phyloP scores from a whole-genome alignment of 2,329 filamentous ascomycete species.

The Phialophora expanda region DNA sequence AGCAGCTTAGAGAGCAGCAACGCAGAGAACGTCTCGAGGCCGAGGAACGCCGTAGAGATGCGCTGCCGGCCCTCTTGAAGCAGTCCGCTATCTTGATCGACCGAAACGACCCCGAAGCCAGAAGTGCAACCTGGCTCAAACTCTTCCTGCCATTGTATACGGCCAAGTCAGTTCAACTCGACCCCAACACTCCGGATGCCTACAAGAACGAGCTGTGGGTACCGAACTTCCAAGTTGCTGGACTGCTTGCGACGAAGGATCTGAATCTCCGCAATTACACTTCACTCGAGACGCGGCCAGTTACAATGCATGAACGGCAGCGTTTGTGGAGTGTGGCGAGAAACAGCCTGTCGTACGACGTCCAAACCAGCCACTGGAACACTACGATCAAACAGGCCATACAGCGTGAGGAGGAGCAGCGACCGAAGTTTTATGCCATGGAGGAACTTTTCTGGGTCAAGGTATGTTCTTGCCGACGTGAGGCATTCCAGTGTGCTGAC shows the following conservation, averaged over 20 bases:
- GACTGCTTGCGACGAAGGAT: constrained; percentile 56
- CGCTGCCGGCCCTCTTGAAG: constrained; percentile 53
- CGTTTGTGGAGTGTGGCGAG: constrained; percentile 56
- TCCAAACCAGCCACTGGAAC: constrained; percentile 46
- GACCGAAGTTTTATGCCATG: constrained; percentile 56
- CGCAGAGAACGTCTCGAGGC: constrained; percentile 52
- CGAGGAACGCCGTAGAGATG: constrained; percentile 53
- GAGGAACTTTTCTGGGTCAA: constrained; percentile 59
- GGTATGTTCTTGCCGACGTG: constrained; percentile 42
- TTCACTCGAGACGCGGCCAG: constrained; percentile 49
- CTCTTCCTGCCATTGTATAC: constrained; percentile 55
- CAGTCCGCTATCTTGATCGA: constrained; percentile 53
- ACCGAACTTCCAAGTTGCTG: constrained; percentile 56
- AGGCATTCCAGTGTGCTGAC: constrained; percentile 17
- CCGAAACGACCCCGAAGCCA: constrained; percentile 50
- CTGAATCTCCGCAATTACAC: constrained; percentile 55
- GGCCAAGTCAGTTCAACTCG: constrained; percentile 51
- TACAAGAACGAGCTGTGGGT: constrained; percentile 54
- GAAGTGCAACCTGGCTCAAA: constrained; percentile 50
- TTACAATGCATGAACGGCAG: constrained; percentile 50
- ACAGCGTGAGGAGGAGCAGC: constrained; percentile 50
- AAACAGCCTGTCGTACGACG: constrained; percentile 52
- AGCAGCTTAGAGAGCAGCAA: constrained; percentile 47
- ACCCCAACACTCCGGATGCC: constrained; percentile 46
- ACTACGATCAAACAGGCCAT: constrained; percentile 49